Conservation (phyloP, 2,329 filamentous ascomycete species). For the Dothideomycetes sp. region DNA sequence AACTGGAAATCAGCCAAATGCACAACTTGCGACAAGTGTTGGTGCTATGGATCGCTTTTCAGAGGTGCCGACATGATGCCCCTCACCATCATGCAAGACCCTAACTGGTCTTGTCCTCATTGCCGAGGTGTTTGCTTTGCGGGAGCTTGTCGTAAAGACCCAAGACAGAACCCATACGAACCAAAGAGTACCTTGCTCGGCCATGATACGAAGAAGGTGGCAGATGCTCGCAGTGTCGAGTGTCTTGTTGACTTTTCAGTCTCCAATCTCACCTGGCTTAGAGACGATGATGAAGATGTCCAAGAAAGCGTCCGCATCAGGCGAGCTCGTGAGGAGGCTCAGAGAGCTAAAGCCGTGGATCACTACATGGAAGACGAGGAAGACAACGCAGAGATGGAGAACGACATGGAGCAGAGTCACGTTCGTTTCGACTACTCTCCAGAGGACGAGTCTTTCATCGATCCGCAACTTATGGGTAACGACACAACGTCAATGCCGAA, state of each 20-base stretch:
- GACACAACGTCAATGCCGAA: not conserved
- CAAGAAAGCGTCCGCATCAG: conserved; percentile 29
- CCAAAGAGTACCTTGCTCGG: conserved; percentile 83
- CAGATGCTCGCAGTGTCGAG: conserved; percentile 85
- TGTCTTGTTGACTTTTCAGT: conserved; percentile 81
- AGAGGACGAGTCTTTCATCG: conserved; percentile 21
- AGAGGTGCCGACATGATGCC: conserved; percentile 87
- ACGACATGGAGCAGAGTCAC: conserved; percentile 28
- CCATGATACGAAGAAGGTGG: conserved; percentile 81
- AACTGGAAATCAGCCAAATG: conserved; percentile 80
- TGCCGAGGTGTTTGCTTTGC: conserved; percentile 84
- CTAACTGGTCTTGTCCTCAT: conserved; percentile 80
- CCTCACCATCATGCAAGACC: conserved; percentile 67
- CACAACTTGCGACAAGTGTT: conserved; percentile 63
- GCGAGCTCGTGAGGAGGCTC: conserved; percentile 44
- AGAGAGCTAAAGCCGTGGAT: conserved; percentile 40
- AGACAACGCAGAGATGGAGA: conserved; percentile 35
- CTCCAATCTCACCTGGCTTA: conserved; percentile 79
- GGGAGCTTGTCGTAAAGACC: conserved; percentile 60
- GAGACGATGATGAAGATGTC: conserved; percentile 39
- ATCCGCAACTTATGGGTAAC: conserved; percentile 23
- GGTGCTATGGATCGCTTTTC: conserved; percentile 90
- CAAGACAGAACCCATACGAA: conserved; percentile 66
- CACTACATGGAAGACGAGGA: conserved; percentile 38
- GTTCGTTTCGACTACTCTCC: conserved; percentile 36